Conservation (phyloP, 768 basidiomycete species). For the Trametes elegans region DNA sequence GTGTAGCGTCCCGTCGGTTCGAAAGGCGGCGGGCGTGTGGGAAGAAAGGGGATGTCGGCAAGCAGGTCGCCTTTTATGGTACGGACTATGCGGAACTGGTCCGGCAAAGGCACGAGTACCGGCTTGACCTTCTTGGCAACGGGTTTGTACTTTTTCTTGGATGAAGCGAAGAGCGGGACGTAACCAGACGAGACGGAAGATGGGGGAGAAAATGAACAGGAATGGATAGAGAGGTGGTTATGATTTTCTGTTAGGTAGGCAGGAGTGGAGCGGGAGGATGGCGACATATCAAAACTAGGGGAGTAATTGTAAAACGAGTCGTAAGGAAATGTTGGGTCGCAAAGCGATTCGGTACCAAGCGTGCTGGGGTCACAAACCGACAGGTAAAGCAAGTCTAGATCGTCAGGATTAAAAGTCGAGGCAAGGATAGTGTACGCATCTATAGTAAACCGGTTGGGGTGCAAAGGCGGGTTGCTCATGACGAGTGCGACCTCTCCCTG, state of each 20-base stretch:
- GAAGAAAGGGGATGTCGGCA: too few species aligned
- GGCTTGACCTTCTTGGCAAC: too few species aligned
- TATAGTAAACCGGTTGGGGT: not conserved
- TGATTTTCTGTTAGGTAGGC: not conserved
- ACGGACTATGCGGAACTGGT: too few species aligned
- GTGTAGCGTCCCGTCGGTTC: too few species aligned
- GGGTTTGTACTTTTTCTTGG: too few species aligned
- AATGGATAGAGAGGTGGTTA: not conserved
- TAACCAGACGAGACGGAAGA: too few species aligned
- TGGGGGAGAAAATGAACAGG: too few species aligned
- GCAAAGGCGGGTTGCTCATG: not conserved
- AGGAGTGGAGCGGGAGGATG: not conserved
- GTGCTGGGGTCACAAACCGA: not conserved
- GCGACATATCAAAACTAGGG: not conserved
- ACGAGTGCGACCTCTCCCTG: conserved; percentile 16
- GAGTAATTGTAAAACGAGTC: not conserved
- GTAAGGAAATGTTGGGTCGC: conserved; percentile 11
- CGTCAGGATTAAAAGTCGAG: not conserved
- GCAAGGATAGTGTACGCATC: not conserved
- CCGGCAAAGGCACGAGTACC: too few species aligned
- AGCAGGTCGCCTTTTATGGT: too few species aligned
- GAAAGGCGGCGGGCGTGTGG: too few species aligned
- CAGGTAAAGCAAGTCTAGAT: conserved; percentile 4
- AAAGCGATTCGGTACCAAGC: not conserved
- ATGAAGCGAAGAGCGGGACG: too few species aligned